phyloP scores from a whole-genome alignment of 2,329 filamentous ascomycete species.

The Fusarium sp. region DNA sequence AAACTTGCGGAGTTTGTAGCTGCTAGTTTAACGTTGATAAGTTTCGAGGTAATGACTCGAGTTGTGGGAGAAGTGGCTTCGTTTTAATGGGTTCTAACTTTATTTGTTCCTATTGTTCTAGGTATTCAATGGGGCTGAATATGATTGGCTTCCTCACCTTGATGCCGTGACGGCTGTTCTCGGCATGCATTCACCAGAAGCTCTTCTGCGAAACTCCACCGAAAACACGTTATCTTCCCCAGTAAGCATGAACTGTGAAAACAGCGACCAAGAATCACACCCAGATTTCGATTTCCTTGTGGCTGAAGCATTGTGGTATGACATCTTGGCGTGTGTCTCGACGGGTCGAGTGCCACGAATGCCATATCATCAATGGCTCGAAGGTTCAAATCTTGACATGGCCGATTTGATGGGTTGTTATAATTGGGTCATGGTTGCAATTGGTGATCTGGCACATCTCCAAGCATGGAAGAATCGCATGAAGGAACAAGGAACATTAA shows the following conservation, averaged over 20 bases:
- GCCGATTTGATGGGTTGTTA: not conserved
- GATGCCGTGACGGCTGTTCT: not conserved
- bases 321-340: not conserved
- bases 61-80: too few species aligned
- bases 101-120: too few species aligned
- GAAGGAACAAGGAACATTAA: not conserved
- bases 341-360: not conserved
- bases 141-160: not conserved
- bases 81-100: too few species aligned
- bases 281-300: not conserved
- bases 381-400: not conserved
- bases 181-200: not conserved
- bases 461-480: not conserved
- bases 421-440: not conserved
- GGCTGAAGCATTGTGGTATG: not conserved
- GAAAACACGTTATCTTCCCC: too few species aligned
- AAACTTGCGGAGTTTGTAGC: not conserved
- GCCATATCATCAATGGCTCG: not conserved
- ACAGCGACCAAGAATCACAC: too few species aligned
- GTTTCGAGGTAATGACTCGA: conserved; percentile 1
- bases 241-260: too few species aligned
- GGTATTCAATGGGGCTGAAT: not conserved
- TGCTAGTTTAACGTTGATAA: not conserved
- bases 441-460: not conserved
- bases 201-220: not conserved